Conservation (phyloP, 768 basidiomycete species). For the Tephrocybe rancida region DNA sequence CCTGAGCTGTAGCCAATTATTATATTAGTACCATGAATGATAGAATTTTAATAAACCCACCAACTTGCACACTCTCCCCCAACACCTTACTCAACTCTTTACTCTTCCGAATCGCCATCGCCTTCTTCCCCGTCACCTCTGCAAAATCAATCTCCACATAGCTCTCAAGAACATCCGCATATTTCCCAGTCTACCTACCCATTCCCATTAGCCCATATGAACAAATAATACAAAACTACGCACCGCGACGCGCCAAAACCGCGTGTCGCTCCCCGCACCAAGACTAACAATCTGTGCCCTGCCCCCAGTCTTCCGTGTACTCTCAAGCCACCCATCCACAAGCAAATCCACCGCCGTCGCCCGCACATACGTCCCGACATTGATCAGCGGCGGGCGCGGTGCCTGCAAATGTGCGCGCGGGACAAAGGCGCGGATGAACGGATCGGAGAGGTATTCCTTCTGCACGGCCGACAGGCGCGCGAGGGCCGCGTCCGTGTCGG, state of each 20-base stretch:
- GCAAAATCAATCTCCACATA: slow-evolving; percentile 94
- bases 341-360: slow-evolving; percentile 79
- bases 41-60: slow-evolving; percentile 29
- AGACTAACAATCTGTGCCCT: slow-evolving; percentile 88
- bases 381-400: slow-evolving; percentile 86
- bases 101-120: slow-evolving; percentile 75
- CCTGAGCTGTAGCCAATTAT: slow-evolving; percentile 50
- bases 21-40: slow-evolving; percentile 4
- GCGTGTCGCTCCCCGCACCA: slow-evolving; percentile 93
- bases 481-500: slow-evolving; percentile 81
- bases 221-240: slow-evolving; percentile 25
- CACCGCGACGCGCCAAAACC: slow-evolving; percentile 91
- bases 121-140: slow-evolving; percentile 83
- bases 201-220: slow-evolving; percentile 8
- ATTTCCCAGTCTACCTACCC: slow-evolving; percentile 55
- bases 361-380: slow-evolving; percentile 91
- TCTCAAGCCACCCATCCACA: slow-evolving; percentile 63
- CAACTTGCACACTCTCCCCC: slow-evolving; percentile 47
- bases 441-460: slow-evolving; percentile 80
- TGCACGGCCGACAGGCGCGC: slow-evolving; percentile 86
- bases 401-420: slow-evolving; percentile 63
- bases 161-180: slow-evolving; percentile 46
- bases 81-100: slow-evolving; percentile 53
- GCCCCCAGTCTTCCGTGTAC: slow-evolving; percentile 42
- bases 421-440: slow-evolving; percentile 69